Percentiles rank a stretch among this genome's conserved stretches.
phyloP scores from a whole-genome alignment of 1,284 basidiomycete species.

The Laetiporus sulphureus region DNA sequence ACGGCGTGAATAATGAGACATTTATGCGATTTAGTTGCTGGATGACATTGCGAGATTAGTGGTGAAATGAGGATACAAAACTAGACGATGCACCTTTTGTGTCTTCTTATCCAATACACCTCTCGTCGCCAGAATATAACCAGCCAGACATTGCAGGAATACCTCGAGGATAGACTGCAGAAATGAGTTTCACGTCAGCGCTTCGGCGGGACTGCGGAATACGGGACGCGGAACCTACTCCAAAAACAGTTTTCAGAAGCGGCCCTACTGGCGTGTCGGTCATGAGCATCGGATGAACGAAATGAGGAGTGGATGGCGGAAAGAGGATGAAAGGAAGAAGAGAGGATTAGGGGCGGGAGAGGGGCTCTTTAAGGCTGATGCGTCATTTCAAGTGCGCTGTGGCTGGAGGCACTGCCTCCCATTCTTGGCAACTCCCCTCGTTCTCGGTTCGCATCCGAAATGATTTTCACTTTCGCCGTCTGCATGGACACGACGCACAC shows the following conservation, averaged over 20 bases:
- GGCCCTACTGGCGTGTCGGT: slow-evolving; percentile 28
- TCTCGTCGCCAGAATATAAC: slow-evolving; percentile 73
- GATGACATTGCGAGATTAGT: background rate
- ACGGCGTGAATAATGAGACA: slow-evolving; percentile 88
- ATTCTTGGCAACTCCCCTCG: too few relatives aligned
- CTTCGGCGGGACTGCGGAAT: background rate
- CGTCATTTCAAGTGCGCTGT: slow-evolving; percentile 6
- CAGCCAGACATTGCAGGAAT: slow-evolving; percentile 80
- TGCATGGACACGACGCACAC: too few relatives aligned
- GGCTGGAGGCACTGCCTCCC: too few relatives aligned
- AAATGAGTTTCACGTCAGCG: background rate
- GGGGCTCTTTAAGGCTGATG: background rate
- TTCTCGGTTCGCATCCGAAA: too few relatives aligned
- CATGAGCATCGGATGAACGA: slow-evolving; percentile 2
- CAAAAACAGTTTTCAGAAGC: slow-evolving; percentile 46
- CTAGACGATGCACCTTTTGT: slow-evolving; percentile 70
- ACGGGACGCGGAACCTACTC: slow-evolving; percentile 30
- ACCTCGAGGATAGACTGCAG: slow-evolving; percentile 86
- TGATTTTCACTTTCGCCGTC: too few relatives aligned
- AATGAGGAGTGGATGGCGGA: slow-evolving; percentile 1
- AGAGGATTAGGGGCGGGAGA: slow-evolving; percentile 2
- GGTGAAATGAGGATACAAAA: background rate
- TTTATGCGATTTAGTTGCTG: slow-evolving; percentile 77
- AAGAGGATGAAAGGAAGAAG: background rate
- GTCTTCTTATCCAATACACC: slow-evolving; percentile 87